Conservation (phyloP, 495 filamentous ascomycete genomes). For the Entonaema liquescens region DNA sequence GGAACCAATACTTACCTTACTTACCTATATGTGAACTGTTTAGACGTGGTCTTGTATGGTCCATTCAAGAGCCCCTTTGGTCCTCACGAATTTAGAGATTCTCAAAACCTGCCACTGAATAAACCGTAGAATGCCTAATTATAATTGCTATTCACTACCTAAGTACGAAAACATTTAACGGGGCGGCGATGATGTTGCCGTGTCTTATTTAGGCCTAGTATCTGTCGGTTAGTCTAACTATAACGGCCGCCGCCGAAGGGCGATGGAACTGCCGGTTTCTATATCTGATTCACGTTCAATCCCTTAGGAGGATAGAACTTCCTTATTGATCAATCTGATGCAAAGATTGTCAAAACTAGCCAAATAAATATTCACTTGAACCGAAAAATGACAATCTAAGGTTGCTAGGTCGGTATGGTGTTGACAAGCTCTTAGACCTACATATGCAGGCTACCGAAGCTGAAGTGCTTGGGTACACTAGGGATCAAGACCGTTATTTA, state of each 20-base stretch:
- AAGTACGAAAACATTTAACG: neutral
- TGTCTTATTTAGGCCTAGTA: neutral
- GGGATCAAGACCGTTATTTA: neutral
- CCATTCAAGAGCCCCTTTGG: neutral
- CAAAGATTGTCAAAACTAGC: neutral
- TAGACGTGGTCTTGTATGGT: neutral
- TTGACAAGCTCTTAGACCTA: neutral
- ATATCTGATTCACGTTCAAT: neutral
- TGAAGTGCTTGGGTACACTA: neutral
- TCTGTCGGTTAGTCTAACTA: neutral
- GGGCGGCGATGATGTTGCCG: neutral
- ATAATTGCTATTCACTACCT: neutral
- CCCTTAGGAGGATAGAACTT: neutral
- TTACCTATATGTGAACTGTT: too few species aligned
- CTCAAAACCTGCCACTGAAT: neutral
- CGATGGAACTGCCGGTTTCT: neutral
- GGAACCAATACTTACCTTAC: neutral
- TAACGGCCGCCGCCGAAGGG: neutral
- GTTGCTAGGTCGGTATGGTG: neutral
- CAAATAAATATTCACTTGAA: slow-evolving; percentile 1
- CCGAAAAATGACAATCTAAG: neutral
- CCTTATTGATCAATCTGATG: neutral
- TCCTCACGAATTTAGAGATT: neutral
- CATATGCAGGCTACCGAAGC: neutral
- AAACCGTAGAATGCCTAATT: neutral